Evolutionary conservation across 345 rosid genomes (phyloP).

Genomic region (Boechera stricta): DNA sequence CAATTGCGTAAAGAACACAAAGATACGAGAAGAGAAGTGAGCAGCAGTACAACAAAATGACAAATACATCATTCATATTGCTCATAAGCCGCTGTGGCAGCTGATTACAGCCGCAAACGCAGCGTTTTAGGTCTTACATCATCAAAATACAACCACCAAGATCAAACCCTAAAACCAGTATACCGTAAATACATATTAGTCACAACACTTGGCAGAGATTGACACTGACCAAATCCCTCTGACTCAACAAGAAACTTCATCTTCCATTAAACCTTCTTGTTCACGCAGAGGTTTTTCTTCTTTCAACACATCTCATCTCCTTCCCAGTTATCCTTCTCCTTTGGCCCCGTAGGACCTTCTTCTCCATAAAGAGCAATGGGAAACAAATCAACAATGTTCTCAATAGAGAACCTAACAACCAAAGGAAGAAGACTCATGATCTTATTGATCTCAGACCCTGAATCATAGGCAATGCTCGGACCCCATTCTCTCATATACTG

Average conservation of each 20-base stretch:
- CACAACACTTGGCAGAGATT: constrained; percentile 12
- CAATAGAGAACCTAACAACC: constrained; percentile 74
- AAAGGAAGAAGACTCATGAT: constrained; percentile 69
- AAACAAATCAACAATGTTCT: constrained; percentile 76
- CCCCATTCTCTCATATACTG: constrained; percentile 99
- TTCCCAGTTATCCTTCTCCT: constrained; percentile 87
- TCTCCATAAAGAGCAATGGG: constrained; percentile 92
- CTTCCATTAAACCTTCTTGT: too few species aligned
- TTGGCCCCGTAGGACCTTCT: constrained; percentile 97
- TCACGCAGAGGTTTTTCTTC: neutral
- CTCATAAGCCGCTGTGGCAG: neutral
- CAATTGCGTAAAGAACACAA: neutral
- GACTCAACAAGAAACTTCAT: neutral
- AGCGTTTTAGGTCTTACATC: too few species aligned
- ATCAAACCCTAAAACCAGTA: constrained; percentile 19
- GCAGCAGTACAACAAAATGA: neutral
- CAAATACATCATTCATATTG: constrained; percentile 1
- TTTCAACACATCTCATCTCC: constrained; percentile 72
- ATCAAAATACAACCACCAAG: constrained; percentile 9
- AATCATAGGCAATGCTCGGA: constrained; percentile 76
- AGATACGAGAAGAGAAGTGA: neutral
- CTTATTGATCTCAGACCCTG: constrained; percentile 76
- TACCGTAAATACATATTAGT: constrained; percentile 9
- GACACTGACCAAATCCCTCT: constrained; percentile 17
- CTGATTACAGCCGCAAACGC: too few species aligned